phyloP scores from a whole-genome alignment of 2,329 filamentous ascomycete genomes.

The Cladosporium sp. region DNA sequence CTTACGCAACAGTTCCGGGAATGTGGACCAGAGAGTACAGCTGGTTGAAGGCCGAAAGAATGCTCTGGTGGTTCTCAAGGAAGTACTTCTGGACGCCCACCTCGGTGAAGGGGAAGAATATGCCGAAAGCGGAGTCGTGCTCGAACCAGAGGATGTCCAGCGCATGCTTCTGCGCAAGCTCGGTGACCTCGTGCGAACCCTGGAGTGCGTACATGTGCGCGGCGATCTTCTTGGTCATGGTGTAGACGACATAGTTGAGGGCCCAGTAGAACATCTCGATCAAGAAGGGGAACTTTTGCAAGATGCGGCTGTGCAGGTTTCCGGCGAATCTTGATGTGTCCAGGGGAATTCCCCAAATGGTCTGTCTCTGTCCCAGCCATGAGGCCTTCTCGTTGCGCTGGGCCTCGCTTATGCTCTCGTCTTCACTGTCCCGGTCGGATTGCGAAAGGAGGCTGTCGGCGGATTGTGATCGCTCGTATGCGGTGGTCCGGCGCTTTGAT shows the following conservation, averaged over 20 bases:
- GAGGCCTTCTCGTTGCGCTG: conserved; percentile 43
- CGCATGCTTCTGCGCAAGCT: conserved; percentile 53
- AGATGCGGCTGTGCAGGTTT: conserved; percentile 57
- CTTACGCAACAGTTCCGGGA: conserved; percentile 56
- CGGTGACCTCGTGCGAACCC: conserved; percentile 49
- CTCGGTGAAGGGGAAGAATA: conserved; percentile 52
- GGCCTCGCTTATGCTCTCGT: not conserved
- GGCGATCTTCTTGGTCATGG: conserved; percentile 44
- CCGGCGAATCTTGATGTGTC: conserved; percentile 55
- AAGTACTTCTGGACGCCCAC: conserved; percentile 55
- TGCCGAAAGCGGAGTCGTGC: conserved; percentile 46
- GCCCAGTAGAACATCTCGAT: conserved; percentile 73
- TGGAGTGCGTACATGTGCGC: conserved; percentile 23
- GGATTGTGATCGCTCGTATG: conserved; percentile 40
- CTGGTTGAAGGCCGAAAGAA: conserved; percentile 55
- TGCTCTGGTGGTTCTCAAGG: conserved; percentile 49
- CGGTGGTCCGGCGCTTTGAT: conserved; percentile 13
- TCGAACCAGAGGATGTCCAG: conserved; percentile 54
- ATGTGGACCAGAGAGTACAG: conserved; percentile 59
- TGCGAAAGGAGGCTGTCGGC: conserved; percentile 37
- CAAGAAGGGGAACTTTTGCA: conserved; percentile 65
- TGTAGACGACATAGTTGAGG: conserved; percentile 62
- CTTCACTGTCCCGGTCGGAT: conserved; percentile 3
- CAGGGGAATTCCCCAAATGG: conserved; percentile 47
- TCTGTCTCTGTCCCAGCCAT: conserved; percentile 42